A percentile compares a stretch with the other conserved stretches of the same genome.
Conservation (phyloP, 345 rosid genomes). For the Brassica nigra region DNA sequence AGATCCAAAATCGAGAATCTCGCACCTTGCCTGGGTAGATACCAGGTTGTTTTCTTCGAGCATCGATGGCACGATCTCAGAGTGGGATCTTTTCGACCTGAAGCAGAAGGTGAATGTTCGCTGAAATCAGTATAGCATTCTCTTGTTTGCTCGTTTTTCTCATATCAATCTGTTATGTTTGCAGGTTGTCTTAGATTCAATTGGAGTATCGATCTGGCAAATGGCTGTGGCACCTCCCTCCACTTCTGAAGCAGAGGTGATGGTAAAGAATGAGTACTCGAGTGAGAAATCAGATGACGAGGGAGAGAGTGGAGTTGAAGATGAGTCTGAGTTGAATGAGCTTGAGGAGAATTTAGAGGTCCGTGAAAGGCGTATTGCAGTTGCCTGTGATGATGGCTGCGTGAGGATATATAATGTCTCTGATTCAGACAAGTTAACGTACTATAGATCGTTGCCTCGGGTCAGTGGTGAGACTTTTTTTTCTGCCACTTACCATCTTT, state of each 20-base stretch:
- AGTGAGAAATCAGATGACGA: slow-evolving; percentile 45
- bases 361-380: slow-evolving; percentile 57
- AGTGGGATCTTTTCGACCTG: slow-evolving; percentile 84
- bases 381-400: slow-evolving; percentile 92
- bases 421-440: slow-evolving; percentile 54
- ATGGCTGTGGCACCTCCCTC: slow-evolving; percentile 67
- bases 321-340: slow-evolving; percentile 61
- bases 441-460: slow-evolving; percentile 79
- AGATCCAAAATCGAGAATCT: slow-evolving; percentile 66
- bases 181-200: slow-evolving; percentile 72
- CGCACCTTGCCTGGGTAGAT: slow-evolving; percentile 74
- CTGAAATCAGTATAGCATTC: not conserved
- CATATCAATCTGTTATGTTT: not conserved
- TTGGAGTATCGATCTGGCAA: slow-evolving; percentile 93
- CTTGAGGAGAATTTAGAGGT: slow-evolving; percentile 39
- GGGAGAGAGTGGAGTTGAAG: slow-evolving; percentile 65
- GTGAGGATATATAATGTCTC: slow-evolving; percentile 66
- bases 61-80: slow-evolving; percentile 80
- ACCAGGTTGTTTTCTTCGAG: slow-evolving; percentile 75
- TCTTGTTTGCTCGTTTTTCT: not conserved
- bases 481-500: slow-evolving; percentile 12
- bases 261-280: slow-evolving; percentile 49
- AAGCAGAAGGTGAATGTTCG: slow-evolving; percentile 62
- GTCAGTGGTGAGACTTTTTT: slow-evolving; percentile 86
- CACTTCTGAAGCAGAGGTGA: slow-evolving; percentile 28